A percentile compares a stretch with the other conserved stretches of the same genome.
These are phyloP conservation scores for Vitis rotundifolia DNA, from an alignment of 164 flowering plant species.

Conservation along the genomic window DNA sequence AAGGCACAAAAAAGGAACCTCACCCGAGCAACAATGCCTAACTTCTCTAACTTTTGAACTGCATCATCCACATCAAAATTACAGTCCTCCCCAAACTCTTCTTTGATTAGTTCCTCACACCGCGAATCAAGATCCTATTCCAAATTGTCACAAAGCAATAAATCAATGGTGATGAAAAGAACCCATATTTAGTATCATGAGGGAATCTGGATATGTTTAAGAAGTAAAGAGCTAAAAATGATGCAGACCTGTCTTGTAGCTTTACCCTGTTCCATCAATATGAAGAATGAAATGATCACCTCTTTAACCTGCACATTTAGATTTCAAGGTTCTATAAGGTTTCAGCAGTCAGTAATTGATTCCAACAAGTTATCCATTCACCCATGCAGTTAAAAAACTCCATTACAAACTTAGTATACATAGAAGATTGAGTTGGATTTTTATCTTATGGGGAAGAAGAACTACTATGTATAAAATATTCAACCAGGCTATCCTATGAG, in stretches of 20 bases:
- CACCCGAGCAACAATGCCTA: conserved; percentile 82
- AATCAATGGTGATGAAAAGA: not conserved
- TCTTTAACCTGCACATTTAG: conserved; percentile 70
- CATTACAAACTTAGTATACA: too few relatives aligned
- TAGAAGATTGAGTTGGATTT: too few relatives aligned
- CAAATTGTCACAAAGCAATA: conserved; percentile 12
- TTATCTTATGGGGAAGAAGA: too few relatives aligned
- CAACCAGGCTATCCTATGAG: too few relatives aligned
- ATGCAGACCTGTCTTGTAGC: conserved; percentile 50
- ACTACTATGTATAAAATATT: too few relatives aligned
- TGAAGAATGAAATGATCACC: conserved; percentile 66
- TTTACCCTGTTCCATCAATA: conserved; percentile 83
- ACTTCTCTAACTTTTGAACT: conserved; percentile 75
- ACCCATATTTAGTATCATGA: not conserved
- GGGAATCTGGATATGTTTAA: not conserved
- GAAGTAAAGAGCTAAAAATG: not conserved
- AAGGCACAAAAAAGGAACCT: conserved; percentile 25
- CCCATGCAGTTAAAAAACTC: too few relatives aligned
- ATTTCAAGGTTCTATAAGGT: not conserved
- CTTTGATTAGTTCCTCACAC: conserved; percentile 70
- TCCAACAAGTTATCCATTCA: not conserved
- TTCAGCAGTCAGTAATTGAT: not conserved
- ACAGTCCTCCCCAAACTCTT: conserved; percentile 64
- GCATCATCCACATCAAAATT: conserved; percentile 96
- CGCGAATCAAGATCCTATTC: conserved; percentile 59